Evolutionary conservation across 2,329 filamentous ascomycete genomes (phyloP).

Genomic region (Paramyrothecium roridum): DNA sequence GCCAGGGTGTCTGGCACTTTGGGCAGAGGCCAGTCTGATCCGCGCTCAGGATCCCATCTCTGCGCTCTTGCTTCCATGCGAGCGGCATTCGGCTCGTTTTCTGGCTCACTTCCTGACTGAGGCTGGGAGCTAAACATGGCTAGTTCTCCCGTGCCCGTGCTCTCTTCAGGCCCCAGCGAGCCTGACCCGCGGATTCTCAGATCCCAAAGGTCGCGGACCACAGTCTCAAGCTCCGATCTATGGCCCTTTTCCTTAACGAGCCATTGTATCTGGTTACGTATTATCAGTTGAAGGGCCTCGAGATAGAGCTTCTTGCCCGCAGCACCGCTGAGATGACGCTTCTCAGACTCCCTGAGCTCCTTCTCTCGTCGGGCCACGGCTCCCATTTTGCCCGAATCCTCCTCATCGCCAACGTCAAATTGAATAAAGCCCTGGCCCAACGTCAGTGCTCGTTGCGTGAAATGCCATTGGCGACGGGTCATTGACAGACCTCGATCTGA

Average conservation of each 20-base stretch:
- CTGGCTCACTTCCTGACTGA: slow-evolving; percentile 11
- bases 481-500: slow-evolving; percentile 62
- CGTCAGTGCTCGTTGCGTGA: neutral
- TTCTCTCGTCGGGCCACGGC: slow-evolving; percentile 54
- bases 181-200: slow-evolving; percentile 54
- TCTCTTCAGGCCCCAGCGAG: slow-evolving; percentile 26
- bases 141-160: slow-evolving; percentile 19
- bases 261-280: slow-evolving; percentile 78
- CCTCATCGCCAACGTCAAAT: slow-evolving; percentile 62
- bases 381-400: slow-evolving; percentile 64
- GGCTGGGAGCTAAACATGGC: slow-evolving; percentile 38
- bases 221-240: slow-evolving; percentile 69
- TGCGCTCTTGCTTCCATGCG: slow-evolving; percentile 24
- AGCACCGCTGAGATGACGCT: slow-evolving; percentile 58
- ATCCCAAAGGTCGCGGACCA: slow-evolving; percentile 84
- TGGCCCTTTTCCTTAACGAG: slow-evolving; percentile 65
- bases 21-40: slow-evolving; percentile 55
- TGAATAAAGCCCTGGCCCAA: slow-evolving; percentile 47
- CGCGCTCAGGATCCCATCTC: slow-evolving; percentile 42
- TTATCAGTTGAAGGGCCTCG: slow-evolving; percentile 77
- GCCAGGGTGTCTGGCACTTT: slow-evolving; percentile 71
- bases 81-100: slow-evolving; percentile 8
- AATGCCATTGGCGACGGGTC: slow-evolving; percentile 2
- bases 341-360: slow-evolving; percentile 50
- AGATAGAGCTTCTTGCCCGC: slow-evolving; percentile 76